Conservation (phyloP, 495 filamentous ascomycete species). For the Neurospora africana region DNA sequence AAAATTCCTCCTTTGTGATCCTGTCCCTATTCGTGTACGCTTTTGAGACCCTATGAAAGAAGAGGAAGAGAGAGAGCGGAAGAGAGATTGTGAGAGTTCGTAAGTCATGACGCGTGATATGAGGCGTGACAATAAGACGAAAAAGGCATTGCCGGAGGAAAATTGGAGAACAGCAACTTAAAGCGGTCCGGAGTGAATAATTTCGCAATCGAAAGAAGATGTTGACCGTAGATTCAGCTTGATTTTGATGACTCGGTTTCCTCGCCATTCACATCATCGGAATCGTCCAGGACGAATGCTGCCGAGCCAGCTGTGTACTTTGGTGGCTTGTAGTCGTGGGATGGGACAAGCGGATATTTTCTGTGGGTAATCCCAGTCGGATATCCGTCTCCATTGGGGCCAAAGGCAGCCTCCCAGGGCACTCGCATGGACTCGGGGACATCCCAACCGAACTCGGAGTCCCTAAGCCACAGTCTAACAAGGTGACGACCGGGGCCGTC, state of each 20-base stretch:
- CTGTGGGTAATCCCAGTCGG: constrained; percentile 12
- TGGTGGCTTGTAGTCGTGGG: constrained; percentile 30
- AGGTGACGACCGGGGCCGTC: constrained; percentile 31
- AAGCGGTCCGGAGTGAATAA: neutral
- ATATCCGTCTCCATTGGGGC: constrained; percentile 9
- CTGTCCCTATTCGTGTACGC: neutral
- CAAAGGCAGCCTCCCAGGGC: constrained; percentile 37
- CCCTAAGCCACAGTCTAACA: constrained; percentile 41
- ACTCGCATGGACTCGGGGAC: constrained; percentile 30
- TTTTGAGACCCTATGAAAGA: neutral
- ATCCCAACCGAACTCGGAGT: constrained; percentile 29
- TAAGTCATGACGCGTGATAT: neutral
- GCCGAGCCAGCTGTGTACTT: constrained; percentile 36
- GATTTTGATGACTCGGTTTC: neutral
- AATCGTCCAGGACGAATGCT: constrained; percentile 30
- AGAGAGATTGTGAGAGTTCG: neutral
- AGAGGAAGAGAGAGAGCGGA: neutral
- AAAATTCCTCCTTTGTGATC: neutral
- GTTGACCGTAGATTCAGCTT: neutral
- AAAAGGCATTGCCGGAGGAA: neutral
- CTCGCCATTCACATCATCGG: constrained; percentile 17
- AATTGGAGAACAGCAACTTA: neutral
- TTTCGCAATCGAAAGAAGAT: neutral
- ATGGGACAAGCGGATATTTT: constrained; percentile 27
- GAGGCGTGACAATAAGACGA: neutral